A percentile compares a stretch with the other conserved stretches of the same genome.
These are phyloP conservation scores for Debaryomycetaceae sp. DNA, from an alignment of 1,139 yeast genomes.

Conservation along the genomic window DNA sequence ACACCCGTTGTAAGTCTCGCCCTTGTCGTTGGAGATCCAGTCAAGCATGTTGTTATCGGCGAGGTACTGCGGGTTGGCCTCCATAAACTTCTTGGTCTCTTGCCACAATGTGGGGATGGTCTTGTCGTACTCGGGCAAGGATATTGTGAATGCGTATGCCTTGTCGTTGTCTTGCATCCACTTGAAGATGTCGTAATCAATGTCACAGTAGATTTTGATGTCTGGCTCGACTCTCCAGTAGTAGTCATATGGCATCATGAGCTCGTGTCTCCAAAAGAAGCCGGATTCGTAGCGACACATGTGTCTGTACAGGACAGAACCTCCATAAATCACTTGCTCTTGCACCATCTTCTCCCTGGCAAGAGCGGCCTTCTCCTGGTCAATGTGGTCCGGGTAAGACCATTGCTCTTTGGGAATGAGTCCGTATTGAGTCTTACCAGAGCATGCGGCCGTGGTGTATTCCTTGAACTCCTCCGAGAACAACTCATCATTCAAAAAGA, in stretches of 20 bases:
- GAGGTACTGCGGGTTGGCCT: slow-evolving; percentile 60
- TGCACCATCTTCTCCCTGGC: slow-evolving; percentile 49
- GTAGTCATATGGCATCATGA: slow-evolving; percentile 69
- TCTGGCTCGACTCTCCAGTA: slow-evolving; percentile 97
- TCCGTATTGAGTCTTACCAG: slow-evolving; percentile 42
- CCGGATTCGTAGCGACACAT: slow-evolving; percentile 95
- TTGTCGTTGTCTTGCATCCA: slow-evolving; percentile 73
- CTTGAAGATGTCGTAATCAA: slow-evolving; percentile 77
- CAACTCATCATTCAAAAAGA: slow-evolving; percentile 40
- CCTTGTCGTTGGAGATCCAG: slow-evolving; percentile 68
- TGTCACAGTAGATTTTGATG: slow-evolving; percentile 70
- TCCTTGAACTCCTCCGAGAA: slow-evolving; percentile 38
- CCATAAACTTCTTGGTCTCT: slow-evolving; percentile 63
- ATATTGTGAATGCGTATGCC: slow-evolving; percentile 73
- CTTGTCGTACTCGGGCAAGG: slow-evolving; percentile 77
- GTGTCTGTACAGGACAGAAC: slow-evolving; percentile 61
- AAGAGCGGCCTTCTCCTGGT: slow-evolving; percentile 50
- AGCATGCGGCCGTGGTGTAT: slow-evolving; percentile 27
- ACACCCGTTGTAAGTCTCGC: slow-evolving; percentile 68
- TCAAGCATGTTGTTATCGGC: slow-evolving; percentile 66
- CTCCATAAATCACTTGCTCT: slow-evolving; percentile 57
- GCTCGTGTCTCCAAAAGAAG: slow-evolving; percentile 75
- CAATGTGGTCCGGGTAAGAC: slow-evolving; percentile 57
- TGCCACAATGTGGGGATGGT: slow-evolving; percentile 84
- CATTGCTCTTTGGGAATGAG: slow-evolving; percentile 43